A percentile compares a stretch with the other conserved stretches of the same genome.
Conservation (phyloP, 805 yeast genomes). For the Metschnikowia chrysomelidarum region DNA sequence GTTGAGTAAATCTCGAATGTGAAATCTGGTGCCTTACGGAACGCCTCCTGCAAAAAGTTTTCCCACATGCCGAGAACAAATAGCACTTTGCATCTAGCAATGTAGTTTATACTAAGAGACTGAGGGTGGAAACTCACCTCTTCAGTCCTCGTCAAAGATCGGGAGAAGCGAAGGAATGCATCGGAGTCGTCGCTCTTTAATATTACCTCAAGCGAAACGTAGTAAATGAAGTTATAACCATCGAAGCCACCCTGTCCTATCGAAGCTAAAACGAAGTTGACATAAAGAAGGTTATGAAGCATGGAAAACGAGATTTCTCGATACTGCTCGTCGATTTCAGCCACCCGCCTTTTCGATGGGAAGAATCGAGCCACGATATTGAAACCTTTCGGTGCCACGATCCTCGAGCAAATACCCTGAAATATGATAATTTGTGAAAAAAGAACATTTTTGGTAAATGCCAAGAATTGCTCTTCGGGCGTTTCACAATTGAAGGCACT, state of each 20-base stretch:
- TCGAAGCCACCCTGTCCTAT: conserved; percentile 67
- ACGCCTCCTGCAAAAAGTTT: conserved; percentile 34
- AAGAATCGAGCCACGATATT: conserved; percentile 19
- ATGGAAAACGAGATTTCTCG: conserved; percentile 28
- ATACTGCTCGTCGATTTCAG: conserved; percentile 25
- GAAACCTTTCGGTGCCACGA: conserved; percentile 24
- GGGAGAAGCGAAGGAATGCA: conserved; percentile 21
- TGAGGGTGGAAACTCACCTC: conserved; percentile 32
- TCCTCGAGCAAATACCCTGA: conserved; percentile 46
- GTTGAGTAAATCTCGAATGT: conserved; percentile 27
- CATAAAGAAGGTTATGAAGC: conserved; percentile 40
- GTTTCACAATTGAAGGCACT: conserved; percentile 11
- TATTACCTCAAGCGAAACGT: conserved; percentile 45
- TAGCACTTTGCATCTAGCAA: conserved; percentile 38
- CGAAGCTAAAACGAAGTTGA: conserved; percentile 48
- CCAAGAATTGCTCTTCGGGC: conserved; percentile 32
- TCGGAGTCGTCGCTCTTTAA: conserved; percentile 20
- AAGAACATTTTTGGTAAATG: conserved; percentile 37
- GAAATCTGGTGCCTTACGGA: conserved; percentile 18
- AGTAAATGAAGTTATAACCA: conserved; percentile 58
- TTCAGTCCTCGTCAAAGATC: conserved; percentile 32
- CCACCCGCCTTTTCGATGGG: conserved; percentile 13
- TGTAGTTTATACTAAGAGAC: conserved; percentile 25
- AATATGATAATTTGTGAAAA: conserved; percentile 50
- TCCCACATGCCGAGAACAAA: conserved; percentile 50